Percentiles rank a stretch among this genome's conserved stretches.
Evolutionary conservation across 345 rosid genomes (phyloP).

Genomic region (Aurinia saxatilis): DNA sequence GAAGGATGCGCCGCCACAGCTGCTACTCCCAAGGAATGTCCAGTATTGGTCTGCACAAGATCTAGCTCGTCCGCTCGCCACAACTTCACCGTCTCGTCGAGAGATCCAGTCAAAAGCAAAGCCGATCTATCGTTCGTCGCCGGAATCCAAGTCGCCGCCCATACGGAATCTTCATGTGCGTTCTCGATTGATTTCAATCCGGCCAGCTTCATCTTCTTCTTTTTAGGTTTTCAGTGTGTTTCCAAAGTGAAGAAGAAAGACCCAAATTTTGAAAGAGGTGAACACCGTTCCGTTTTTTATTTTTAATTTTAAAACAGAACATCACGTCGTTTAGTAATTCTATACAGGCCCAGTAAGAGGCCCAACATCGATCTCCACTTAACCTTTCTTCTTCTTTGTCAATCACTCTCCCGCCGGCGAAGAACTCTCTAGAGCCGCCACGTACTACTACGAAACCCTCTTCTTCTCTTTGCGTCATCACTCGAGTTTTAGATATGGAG

Average conservation of each 20-base stretch:
- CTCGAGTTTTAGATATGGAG: conserved; percentile 14
- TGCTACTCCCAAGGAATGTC: conserved; percentile 91
- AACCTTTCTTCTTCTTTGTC: background rate
- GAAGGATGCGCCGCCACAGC: conserved; percentile 96
- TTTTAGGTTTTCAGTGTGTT: conserved; percentile 7
- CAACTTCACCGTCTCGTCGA: conserved; percentile 88
- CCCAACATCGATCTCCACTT: conserved; percentile 1
- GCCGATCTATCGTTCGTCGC: conserved; percentile 60
- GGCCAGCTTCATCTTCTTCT: conserved; percentile 70
- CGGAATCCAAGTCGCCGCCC: conserved; percentile 93
- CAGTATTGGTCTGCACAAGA: conserved; percentile 76
- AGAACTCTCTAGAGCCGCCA: conserved; percentile 12
- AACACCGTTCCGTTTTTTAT: conserved; percentile 4
- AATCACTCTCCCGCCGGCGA: conserved; percentile 20
- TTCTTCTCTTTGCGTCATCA: background rate
- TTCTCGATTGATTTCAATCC: conserved; percentile 69
- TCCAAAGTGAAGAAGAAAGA: background rate
- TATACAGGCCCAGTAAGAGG: conserved; percentile 12
- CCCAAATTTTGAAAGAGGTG: conserved; percentile 12
- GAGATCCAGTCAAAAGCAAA: conserved; percentile 76
- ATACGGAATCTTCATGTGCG: conserved; percentile 88
- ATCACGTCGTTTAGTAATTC: background rate
- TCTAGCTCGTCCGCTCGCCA: conserved; percentile 78
- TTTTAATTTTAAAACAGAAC: conserved; percentile 1
- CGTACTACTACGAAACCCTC: too few species aligned